Percentiles rank a stretch among this genome's conserved stretches.
These are phyloP conservation scores for Coffea humblotiana DNA, from an alignment of 305 asterid species.

Conservation along the genomic window DNA sequence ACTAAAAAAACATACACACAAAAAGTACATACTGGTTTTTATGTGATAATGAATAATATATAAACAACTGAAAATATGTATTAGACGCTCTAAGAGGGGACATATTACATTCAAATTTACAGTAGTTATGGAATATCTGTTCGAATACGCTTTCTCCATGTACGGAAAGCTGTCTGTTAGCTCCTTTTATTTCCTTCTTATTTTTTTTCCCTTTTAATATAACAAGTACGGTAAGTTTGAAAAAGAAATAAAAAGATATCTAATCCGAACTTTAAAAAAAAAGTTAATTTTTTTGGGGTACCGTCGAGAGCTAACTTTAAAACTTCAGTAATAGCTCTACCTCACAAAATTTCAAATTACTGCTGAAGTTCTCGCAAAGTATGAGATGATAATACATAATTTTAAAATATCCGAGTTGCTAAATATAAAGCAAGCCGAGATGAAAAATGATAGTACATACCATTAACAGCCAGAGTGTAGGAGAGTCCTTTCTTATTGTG, in stretches of 20 bases:
- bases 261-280: too few species aligned
- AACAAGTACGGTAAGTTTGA: too few species aligned
- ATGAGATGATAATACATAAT: background rate
- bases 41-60: too few species aligned
- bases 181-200: background rate
- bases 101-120: background rate
- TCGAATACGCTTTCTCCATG: background rate
- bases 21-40: too few species aligned
- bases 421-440: background rate
- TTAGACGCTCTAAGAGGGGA: background rate
- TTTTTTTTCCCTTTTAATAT: too few species aligned
- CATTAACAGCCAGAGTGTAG: constrained; percentile 74
- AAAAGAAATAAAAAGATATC: too few species aligned
- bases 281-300: too few species aligned
- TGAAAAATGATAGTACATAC: constrained; percentile 27
- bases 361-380: background rate
- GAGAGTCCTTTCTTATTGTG: constrained; percentile 84
- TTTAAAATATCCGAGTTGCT: too few species aligned
- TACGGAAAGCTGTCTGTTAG: background rate
- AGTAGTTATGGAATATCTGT: background rate
- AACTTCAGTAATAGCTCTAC: background rate
- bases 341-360: background rate
- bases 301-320: too few species aligned
- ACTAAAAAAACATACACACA: too few species aligned
- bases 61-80: background rate